Base-by-base conservation (phyloP, 768 basidiomycete genomes). In the Lactifluus volemus region DNA sequence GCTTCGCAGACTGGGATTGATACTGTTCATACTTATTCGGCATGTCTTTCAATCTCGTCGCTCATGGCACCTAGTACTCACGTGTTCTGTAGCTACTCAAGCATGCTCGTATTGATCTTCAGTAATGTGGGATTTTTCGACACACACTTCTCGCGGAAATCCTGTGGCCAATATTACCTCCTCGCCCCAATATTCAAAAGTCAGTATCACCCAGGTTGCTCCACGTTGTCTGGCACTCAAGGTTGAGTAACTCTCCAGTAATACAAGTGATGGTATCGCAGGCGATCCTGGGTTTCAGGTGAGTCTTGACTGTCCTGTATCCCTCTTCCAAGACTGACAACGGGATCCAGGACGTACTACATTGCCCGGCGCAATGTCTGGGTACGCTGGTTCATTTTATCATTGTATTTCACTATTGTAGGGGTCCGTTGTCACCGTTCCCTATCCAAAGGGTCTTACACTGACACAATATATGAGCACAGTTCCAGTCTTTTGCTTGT, bases 101-200 rank as follows among this genome's bases (percentile, higher is more conserved):
- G 81, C 68, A 73, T 83, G 34, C 19, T 73, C 3, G 75, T 76
- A 44, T 73, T 85, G 62, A 72, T 75, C 7, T 59, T 84, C 53
- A 81, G 79, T 65, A 84, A 79, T 68, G 77, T 81, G 63, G 84
- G 83, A 19, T 84, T 82, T 67, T 86, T 86, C 67, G 76, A 76
- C 61, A 66, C 68, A 11, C 50, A 70, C 12, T 87, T 86, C 67
- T 79, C 80, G 4, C 17, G 60, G 7, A 67, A 69, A 19, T 68
- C 73, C 38, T 88, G 86, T 70, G 49, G 61, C 1, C 70, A 67
- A 3, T 86, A 80, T 68, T 83, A 73, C 70, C 70, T 84, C 8
- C 63, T 81, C 12, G 75, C 84, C 0, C 81, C 85, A 10, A 67
- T 77, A 11, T 81, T 85, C 70, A 86, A 88, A 79, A 84, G 86